Base-by-base conservation (phyloP, 805 yeast species). In the Sporopachydermia quercuum region DNA sequence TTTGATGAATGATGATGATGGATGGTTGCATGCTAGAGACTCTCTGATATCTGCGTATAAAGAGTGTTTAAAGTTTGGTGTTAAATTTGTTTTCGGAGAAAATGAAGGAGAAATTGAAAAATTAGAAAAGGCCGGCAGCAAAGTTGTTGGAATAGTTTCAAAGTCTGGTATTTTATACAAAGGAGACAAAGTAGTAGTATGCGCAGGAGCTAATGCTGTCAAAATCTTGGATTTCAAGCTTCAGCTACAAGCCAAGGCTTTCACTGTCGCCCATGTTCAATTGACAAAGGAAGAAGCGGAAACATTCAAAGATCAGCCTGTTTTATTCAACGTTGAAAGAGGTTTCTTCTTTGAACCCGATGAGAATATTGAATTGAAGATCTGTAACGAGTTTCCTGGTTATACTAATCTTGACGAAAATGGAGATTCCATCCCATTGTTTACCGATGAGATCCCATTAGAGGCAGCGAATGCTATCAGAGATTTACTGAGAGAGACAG, bases 1-100 rank as follows among this genome's bases (percentile, higher is more conserved):
- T 1, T 50, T 47, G 34, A 52, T 50, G 38, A 68, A 67, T 44
- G 65, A 66, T 3, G 61, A 59, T 16, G 58, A 66, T 14, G 73
- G 71, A 0, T 57, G 52, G 34, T 70, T 62, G 0, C 62, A 62
- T 41, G 63, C 71, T 8, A 60, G 63, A 3, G 57, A 63, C 18
- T 52, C 70, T 1, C 43, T 64, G 38, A 43, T 41, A 8, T 56
- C 53, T 1, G 55, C 63, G n/a, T 58, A 60, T 37, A 38, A 47
- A 5, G 52, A 53, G 38, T 53, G 58, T 34, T 34, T 43, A 5
- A 19, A 39, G 14, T 39, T 51, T 4, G 67, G 68, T 3, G 68
- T 62, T 17, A 40, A 48, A 23, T 63, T 63, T 35, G 45, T 44
- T 1, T 60, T 62, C 50, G 66, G 65, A 0, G 66, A 65, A 1